Evolutionary conservation across 768 basidiomycete genomes (phyloP), one percentile per base, ranked within the genome.

Genomic region (Jaapia argillacea): DNA sequence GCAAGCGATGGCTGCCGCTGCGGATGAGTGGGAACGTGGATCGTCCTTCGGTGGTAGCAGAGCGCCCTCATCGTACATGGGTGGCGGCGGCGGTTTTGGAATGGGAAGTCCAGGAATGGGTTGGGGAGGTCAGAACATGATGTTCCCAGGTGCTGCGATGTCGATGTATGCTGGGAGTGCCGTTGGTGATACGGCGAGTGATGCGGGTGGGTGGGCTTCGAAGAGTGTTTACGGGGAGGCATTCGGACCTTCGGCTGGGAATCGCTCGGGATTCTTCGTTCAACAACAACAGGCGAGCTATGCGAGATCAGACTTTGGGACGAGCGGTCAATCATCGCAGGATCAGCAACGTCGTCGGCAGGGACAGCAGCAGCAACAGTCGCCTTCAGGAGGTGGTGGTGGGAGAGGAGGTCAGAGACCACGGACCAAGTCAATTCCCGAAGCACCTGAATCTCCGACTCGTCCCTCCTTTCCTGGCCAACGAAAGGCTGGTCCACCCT

Each of bases 1-100:
- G 59, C 89, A 91, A 51, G 89, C 89, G 4, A 82, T 90, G 74
- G 82, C 79, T 5, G 77, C 80, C 5, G 89, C 89, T n/a, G 86
- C 74, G 16, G 89, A 91, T 24, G 87, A 91, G 56, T 92, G 89
- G 89, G 89, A 92, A 56, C 79, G 88, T 25, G 73, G 77, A 5
- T 87, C 85, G 42, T 74, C 66, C 27, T 49, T 71, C 23, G 67
- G 65, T 13, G 74, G 75, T 14, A n/a, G n/a, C n/a, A n/a, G n/a
- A n/a, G n/a, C n/a, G n/a, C n/a, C n/a, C n/a, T 66, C 63, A 48
- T 65, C 66, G 13, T 53, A 59, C 5, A 57, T 55, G 31, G 62
- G 68, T 2, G 68, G 69, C 27, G 71, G 72, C 3, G 70, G 69
- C 0, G 54, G 58, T 35, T 68, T 72, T 62, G 60, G 59, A 40